Base-by-base conservation (phyloP, 2,329 filamentous ascomycete genomes). In the Fusarium compactum region DNA sequence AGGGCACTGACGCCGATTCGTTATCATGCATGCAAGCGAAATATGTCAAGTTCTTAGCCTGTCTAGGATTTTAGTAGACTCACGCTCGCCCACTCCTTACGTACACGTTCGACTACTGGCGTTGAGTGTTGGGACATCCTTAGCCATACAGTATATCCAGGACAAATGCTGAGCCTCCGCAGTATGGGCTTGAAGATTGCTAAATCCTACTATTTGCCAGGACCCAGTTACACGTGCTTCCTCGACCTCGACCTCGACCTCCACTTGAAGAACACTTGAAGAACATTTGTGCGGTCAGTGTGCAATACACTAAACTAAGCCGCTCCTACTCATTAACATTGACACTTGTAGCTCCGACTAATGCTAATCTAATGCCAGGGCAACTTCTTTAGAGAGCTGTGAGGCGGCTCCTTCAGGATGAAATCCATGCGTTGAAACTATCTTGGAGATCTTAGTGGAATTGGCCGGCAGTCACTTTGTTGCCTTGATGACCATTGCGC, bases 11-110 rank as follows among this genome's bases (percentile, higher is more conserved):
- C 32, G 27, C 34, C 50, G 22, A 43, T 53, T 22, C 32, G 41
- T 32, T 46, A 29, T 32, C 43, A 27, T 38, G 52, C 52, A 52
- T 51, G 40, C 32, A 50, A 41, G 47, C 53, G 34, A 51, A 47
- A 65, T 40, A 22, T 52, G 22, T 34, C 20, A 27, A 60, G 25
- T 30, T 52, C 44, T 38, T 40, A 29, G 34, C 38, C 27, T 59
- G 24, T 29, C 24, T 34, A 14, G 48, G 22, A 53, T 25, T 27
- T 53, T 53, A 34, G 24, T 12, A 53, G 24, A 29, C 12, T 22
- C 22, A 11, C n/a, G 20, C 24, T n/a, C 29, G 15, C 22, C 24
- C 29, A 30, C 16, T 27, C 46, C 32, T 27, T 54, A 25, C 12
- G 22, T 38, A 51, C 30, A 8, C 30, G 7, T 38, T 24, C 6